A percentile compares a stretch with the other conserved stretches of the same genome.
These are phyloP conservation scores for Neurospora africana DNA, from an alignment of 495 filamentous ascomycete genomes.

Conservation along the genomic window DNA sequence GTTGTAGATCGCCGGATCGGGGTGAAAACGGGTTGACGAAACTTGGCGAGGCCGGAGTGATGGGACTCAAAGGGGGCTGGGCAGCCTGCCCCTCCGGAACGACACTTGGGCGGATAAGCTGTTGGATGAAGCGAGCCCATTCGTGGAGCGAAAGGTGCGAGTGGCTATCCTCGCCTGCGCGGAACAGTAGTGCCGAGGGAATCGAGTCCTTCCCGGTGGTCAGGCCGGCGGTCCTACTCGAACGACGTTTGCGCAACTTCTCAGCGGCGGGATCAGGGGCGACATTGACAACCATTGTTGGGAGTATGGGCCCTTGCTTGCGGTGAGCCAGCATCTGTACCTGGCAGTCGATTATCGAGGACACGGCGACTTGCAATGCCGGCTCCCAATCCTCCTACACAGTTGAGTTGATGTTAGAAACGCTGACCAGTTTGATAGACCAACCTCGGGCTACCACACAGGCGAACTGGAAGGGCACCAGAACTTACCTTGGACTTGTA, in stretches of 20 bases:
- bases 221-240: constrained; percentile 43
- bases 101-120: constrained; percentile 23
- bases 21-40: constrained; percentile 36
- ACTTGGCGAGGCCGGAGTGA: constrained; percentile 33
- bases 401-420: constrained; percentile 1
- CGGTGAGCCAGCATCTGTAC: constrained; percentile 42
- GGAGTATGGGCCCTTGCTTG: constrained; percentile 39
- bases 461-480: constrained; percentile 9
- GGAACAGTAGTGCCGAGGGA: constrained; percentile 34
- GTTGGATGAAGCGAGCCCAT: constrained; percentile 37
- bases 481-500: constrained; percentile 43
- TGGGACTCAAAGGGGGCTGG: constrained; percentile 27
- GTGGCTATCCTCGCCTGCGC: constrained; percentile 26
- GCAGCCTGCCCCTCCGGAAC: constrained; percentile 13
- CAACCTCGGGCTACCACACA: not conserved
- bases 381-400: constrained; percentile 40
- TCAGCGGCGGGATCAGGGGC: constrained; percentile 40
- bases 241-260: constrained; percentile 44
- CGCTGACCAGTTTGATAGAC: not conserved
- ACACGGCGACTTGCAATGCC: constrained; percentile 38
- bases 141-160: constrained; percentile 26
- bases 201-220: constrained; percentile 31
- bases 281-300: constrained; percentile 41
- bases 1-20: constrained; percentile 19
- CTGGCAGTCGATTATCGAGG: constrained; percentile 40